Percentiles rank a stretch among this genome's conserved stretches.
Evolutionary conservation across 176 grass and related monocot species (phyloP).

Genomic region (Puya raimondii): DNA sequence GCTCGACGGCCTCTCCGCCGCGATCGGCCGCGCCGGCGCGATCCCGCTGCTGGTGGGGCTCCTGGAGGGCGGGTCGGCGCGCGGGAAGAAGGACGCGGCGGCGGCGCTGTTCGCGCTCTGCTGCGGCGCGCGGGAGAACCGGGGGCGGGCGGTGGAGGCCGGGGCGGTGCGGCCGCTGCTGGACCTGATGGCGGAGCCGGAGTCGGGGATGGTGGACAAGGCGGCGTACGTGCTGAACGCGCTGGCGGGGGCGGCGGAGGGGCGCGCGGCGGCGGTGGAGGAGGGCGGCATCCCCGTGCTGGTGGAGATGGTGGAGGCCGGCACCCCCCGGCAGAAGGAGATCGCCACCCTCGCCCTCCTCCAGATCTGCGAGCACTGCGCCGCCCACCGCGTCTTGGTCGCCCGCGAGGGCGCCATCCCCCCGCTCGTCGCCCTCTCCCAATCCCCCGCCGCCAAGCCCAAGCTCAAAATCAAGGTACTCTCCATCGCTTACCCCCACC

Average conservation of each 20-base stretch:
- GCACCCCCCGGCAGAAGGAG: slow-evolving; percentile 55
- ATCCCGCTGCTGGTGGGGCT: slow-evolving; percentile 61
- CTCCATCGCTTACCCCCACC: no score
- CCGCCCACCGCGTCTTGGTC: slow-evolving; percentile 60
- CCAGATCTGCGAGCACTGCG: slow-evolving; percentile 82
- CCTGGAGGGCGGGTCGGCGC: slow-evolving; percentile 53
- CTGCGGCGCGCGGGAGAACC: slow-evolving; percentile 52
- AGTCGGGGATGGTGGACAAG: slow-evolving; percentile 91
- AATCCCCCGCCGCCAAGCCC: slow-evolving; percentile 42
- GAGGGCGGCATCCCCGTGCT: slow-evolving; percentile 71
- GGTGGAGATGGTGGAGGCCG: slow-evolving; percentile 90
- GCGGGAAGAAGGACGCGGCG: slow-evolving; percentile 92
- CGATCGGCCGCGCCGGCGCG: slow-evolving; percentile 61
- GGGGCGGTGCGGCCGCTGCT: slow-evolving; percentile 51
- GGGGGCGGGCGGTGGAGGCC: slow-evolving; percentile 43
- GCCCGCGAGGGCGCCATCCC: slow-evolving; percentile 88
- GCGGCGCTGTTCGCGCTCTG: slow-evolving; percentile 70
- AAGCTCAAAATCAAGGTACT: slow-evolving; percentile 71
- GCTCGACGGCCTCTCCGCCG: slow-evolving; percentile 41
- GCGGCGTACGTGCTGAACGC: slow-evolving; percentile 73
- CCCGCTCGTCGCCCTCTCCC: slow-evolving; percentile 79
- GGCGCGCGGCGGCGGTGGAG: slow-evolving; percentile 45
- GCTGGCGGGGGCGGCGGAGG: slow-evolving; percentile 37
- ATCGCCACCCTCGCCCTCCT: slow-evolving; percentile 59
- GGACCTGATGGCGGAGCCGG: slow-evolving; percentile 83